Conservation (phyloP, 768 basidiomycete genomes). For the Goffeauzyma gilvescens region DNA sequence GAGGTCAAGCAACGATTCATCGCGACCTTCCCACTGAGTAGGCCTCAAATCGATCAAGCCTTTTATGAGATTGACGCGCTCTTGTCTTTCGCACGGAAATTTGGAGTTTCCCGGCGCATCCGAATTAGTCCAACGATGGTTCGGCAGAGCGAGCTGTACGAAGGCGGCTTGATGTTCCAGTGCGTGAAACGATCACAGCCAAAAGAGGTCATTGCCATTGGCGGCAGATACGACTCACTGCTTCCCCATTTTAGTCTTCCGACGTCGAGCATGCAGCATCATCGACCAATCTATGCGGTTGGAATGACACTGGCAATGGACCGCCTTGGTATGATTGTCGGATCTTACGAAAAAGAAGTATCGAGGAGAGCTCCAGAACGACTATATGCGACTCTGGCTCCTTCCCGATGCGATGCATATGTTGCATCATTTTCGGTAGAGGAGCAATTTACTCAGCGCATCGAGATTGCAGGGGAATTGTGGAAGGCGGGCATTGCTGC, state of each 20-base stretch:
- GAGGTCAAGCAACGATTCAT: slow-evolving; percentile 14
- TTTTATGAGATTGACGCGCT: slow-evolving; percentile 18
- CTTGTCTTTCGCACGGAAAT: slow-evolving; percentile 16
- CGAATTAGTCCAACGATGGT: slow-evolving; percentile 21
- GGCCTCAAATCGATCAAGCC: slow-evolving; percentile 12
- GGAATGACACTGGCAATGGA: slow-evolving; percentile 29
- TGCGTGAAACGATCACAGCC: slow-evolving; percentile 24
- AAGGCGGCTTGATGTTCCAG: slow-evolving; percentile 30
- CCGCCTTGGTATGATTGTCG: slow-evolving; percentile 20
- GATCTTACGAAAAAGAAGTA: slow-evolving; percentile 21
- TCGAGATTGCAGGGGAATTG: slow-evolving; percentile 24
- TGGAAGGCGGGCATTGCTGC: slow-evolving; percentile 28
- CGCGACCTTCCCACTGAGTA: slow-evolving; percentile 12
- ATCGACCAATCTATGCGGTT: too few species aligned
- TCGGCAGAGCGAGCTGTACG: slow-evolving; percentile 16
- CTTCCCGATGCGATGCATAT: slow-evolving; percentile 30
- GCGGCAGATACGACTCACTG: slow-evolving; percentile 27
- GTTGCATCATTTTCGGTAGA: slow-evolving; percentile 19
- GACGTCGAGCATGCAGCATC: too few species aligned
- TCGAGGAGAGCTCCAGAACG: slow-evolving; percentile 20
- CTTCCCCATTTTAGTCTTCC: slow-evolving; percentile 27
- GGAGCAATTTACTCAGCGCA: slow-evolving; percentile 18
- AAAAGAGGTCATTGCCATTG: slow-evolving; percentile 24
- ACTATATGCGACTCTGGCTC: slow-evolving; percentile 26
- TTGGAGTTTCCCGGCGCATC: slow-evolving; percentile 18